Evolutionary conservation across 1,139 yeast species (phyloP).

Genomic region (Hanseniaspora gamundiae): DNA sequence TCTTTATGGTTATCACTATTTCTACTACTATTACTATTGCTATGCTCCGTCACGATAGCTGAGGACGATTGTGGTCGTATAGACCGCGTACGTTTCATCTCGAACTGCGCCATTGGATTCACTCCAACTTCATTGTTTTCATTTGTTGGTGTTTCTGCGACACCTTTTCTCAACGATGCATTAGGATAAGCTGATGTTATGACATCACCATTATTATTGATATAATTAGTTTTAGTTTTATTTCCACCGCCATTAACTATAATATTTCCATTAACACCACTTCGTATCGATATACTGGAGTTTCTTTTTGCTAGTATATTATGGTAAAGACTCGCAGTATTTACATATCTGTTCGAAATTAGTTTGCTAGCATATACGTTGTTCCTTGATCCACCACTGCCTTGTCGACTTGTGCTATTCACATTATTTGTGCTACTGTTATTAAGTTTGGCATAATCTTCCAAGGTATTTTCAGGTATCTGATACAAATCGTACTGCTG

Average conservation of each 20-base stretch:
- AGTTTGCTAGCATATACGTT: background rate
- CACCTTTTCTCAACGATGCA: no score
- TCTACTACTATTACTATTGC: background rate
- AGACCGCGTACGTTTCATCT: background rate
- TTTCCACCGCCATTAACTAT: background rate
- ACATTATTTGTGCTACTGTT: background rate
- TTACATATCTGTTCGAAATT: background rate
- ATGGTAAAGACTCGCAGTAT: background rate
- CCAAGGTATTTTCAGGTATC: background rate
- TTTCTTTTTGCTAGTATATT: constrained; percentile 1
- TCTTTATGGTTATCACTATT: background rate
- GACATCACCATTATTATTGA: background rate
- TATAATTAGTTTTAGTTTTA: background rate
- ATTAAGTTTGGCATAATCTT: background rate
- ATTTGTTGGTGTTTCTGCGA: no score
- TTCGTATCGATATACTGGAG: background rate
- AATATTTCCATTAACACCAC: background rate
- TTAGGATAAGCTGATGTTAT: no score
- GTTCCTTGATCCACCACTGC: background rate
- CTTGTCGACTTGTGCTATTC: background rate
- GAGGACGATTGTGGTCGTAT: background rate
- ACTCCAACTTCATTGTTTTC: background rate
- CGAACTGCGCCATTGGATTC: constrained; percentile 1
- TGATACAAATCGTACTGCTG: background rate
- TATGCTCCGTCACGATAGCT: background rate